Evolutionary conservation across 2,329 filamentous ascomycete genomes (phyloP).

Genomic region (Proliferodiscus dingleyae): DNA sequence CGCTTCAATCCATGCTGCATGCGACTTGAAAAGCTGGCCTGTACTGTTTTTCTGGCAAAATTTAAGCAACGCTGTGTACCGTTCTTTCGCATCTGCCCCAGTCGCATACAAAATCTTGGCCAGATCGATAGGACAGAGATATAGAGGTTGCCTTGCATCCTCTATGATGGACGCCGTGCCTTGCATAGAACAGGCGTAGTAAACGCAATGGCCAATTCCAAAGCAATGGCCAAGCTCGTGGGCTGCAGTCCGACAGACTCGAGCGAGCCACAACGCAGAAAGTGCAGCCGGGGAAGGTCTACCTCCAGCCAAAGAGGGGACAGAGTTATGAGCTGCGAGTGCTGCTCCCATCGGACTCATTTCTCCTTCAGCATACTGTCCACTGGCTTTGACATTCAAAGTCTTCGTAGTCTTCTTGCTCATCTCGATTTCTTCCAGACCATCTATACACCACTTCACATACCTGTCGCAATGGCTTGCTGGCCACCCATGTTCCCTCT

Average conservation of each 20-base stretch:
- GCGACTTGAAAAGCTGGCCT: constrained; percentile 43
- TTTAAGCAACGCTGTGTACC: constrained; percentile 35
- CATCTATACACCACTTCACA: constrained; percentile 37
- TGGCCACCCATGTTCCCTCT: constrained; percentile 55
- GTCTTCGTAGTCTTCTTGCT: background rate
- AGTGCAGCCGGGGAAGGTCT: constrained; percentile 26
- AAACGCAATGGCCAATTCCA: constrained; percentile 60
- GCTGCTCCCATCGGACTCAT: constrained; percentile 34
- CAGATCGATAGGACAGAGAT: constrained; percentile 55
- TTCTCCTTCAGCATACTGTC: background rate
- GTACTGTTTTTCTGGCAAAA: constrained; percentile 40
- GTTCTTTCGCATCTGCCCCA: constrained; percentile 31
- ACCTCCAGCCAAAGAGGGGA: constrained; percentile 5
- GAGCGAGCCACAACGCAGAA: constrained; percentile 50
- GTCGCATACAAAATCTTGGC: constrained; percentile 43
- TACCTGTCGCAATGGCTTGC: constrained; percentile 54
- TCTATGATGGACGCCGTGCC: constrained; percentile 51
- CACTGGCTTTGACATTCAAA: background rate
- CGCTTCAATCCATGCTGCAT: constrained; percentile 38
- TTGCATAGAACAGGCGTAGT: constrained; percentile 62
- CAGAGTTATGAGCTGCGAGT: constrained; percentile 23
- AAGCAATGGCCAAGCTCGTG: constrained; percentile 68
- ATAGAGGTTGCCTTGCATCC: constrained; percentile 58
- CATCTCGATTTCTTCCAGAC: background rate
- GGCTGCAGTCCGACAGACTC: constrained; percentile 51